Percentiles rank a stretch among this genome's conserved stretches.
Conservation (phyloP, 2,329 filamentous ascomycete species). For the Epichloe sp. region DNA sequence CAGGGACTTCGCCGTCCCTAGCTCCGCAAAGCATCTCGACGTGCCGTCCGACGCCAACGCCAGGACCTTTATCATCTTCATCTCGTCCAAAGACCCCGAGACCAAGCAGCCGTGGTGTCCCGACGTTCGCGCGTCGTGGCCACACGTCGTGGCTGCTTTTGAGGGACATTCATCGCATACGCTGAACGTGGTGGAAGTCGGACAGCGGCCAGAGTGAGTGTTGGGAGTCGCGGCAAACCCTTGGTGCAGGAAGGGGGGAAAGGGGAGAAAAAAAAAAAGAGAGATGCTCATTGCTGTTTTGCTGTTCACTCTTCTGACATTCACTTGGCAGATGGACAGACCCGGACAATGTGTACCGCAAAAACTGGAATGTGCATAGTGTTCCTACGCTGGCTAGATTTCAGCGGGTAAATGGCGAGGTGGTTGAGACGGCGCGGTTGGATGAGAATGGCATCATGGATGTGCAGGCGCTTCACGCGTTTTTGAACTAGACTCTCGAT, state of each 20-base stretch:
- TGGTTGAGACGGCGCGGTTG: conserved; percentile 8
- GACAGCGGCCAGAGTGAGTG: conserved; percentile 21
- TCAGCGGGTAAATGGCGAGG: conserved; percentile 16
- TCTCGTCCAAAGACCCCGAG: conserved; percentile 20
- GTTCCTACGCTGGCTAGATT: conserved; percentile 23
- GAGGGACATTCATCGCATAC: conserved; percentile 10
- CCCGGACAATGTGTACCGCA: conserved; percentile 19
- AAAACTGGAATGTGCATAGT: conserved; percentile 19
- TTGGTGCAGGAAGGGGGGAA: neutral
- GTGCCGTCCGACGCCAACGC: neutral
- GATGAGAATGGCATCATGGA: conserved; percentile 5
- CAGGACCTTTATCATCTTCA: conserved; percentile 21
- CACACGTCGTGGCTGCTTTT: conserved; percentile 19
- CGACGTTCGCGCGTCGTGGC: conserved; percentile 24
- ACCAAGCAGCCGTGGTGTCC: conserved; percentile 26
- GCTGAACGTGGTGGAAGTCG: conserved; percentile 21
- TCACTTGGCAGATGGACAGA: conserved; percentile 20
- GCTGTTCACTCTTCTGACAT: neutral
- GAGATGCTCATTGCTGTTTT: neutral
- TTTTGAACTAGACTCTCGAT: neutral
- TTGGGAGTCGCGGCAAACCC: neutral
- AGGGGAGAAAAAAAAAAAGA: neutral
- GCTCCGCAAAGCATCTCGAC: conserved; percentile 2
- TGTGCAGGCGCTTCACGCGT: neutral
- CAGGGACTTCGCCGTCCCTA: conserved; percentile 1